Evolutionary conservation across 2,329 filamentous ascomycete genomes (phyloP).

Genomic region (Purpureocillium lavendulum): DNA sequence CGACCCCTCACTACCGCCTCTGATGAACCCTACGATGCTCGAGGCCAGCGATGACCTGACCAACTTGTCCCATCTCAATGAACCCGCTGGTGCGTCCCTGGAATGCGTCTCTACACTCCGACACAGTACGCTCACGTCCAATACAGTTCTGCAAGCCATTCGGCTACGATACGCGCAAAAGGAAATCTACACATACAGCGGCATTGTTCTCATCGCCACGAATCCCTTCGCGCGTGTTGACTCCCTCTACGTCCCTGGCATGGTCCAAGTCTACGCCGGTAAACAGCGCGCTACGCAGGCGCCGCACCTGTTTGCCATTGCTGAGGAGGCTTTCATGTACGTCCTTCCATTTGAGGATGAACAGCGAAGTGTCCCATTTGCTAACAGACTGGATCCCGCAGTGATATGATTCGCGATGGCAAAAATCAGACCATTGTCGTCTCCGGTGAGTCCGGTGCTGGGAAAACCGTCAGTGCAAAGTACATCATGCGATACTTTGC

Average conservation of each 20-base stretch:
- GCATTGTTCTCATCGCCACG: conserved; percentile 95
- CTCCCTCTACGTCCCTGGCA: conserved; percentile 95
- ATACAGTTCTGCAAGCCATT: conserved; percentile 87
- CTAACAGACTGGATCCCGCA: conserved; percentile 34
- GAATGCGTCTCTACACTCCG: neutral
- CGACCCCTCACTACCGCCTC: conserved; percentile 71
- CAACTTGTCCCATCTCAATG: conserved; percentile 94
- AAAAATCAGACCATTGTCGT: conserved; percentile 98
- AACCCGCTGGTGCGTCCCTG: conserved; percentile 70
- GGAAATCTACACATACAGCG: conserved; percentile 99
- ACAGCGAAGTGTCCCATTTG: neutral
- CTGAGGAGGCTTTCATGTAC: conserved; percentile 96
- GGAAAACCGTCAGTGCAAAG: conserved; percentile 98
- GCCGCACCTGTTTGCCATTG: conserved; percentile 96
- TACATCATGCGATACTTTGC: conserved; percentile 99
- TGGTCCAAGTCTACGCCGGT: conserved; percentile 99
- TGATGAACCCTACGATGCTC: conserved; percentile 98
- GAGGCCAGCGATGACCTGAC: conserved; percentile 98
- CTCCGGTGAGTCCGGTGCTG: conserved; percentile 97
- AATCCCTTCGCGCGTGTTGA: conserved; percentile 97
- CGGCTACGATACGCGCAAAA: conserved; percentile 95
- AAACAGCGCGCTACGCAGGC: conserved; percentile 95
- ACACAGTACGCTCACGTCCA: conserved; percentile 12
- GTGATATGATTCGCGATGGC: conserved; percentile 91
- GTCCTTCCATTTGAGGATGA: conserved; percentile 17